Evolutionary conservation across 2,329 filamentous ascomycete genomes (phyloP).

Genomic region (Paecilomyces fulvus): DNA sequence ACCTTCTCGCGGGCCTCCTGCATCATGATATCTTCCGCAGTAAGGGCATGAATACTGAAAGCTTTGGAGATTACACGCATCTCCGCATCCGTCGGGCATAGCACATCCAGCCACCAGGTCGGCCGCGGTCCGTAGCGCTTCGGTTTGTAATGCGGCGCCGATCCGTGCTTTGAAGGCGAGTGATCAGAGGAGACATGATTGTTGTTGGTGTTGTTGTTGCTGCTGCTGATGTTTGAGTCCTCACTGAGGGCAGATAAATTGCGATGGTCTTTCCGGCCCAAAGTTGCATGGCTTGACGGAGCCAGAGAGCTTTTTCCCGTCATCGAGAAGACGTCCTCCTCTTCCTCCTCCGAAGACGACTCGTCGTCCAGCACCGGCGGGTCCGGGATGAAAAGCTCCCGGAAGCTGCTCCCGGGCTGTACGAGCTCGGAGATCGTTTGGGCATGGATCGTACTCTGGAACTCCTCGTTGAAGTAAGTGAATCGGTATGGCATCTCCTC

Average conservation of each 20-base stretch:
- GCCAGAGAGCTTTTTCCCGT: conserved; percentile 12
- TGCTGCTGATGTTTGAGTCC: neutral
- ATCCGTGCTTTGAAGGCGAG: neutral
- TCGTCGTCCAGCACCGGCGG: conserved; percentile 62
- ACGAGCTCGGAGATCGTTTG: conserved; percentile 90
- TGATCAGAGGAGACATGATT: conserved; percentile 16
- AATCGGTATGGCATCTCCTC: conserved; percentile 91
- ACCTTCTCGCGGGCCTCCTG: conserved; percentile 97
- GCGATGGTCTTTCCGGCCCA: neutral
- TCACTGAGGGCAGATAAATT: neutral
- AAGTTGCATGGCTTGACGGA: conserved; percentile 1
- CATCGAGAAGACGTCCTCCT: conserved; percentile 43
- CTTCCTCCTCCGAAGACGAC: conserved; percentile 59
- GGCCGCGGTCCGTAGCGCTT: conserved; percentile 70
- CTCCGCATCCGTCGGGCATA: conserved; percentile 84
- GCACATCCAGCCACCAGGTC: conserved; percentile 92
- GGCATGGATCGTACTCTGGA: conserved; percentile 91
- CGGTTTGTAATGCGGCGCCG: conserved; percentile 20
- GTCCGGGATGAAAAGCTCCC: conserved; percentile 84
- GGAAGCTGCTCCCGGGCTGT: conserved; percentile 74
- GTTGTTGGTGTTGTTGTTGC: conserved; percentile 9
- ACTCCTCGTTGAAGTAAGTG: conserved; percentile 97
- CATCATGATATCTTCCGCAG: conserved; percentile 93
- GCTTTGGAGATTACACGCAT: conserved; percentile 91
- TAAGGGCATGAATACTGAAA: conserved; percentile 92